phyloP scores from a whole-genome alignment of 495 filamentous ascomycete genomes.

The Xylaria palmicola region DNA sequence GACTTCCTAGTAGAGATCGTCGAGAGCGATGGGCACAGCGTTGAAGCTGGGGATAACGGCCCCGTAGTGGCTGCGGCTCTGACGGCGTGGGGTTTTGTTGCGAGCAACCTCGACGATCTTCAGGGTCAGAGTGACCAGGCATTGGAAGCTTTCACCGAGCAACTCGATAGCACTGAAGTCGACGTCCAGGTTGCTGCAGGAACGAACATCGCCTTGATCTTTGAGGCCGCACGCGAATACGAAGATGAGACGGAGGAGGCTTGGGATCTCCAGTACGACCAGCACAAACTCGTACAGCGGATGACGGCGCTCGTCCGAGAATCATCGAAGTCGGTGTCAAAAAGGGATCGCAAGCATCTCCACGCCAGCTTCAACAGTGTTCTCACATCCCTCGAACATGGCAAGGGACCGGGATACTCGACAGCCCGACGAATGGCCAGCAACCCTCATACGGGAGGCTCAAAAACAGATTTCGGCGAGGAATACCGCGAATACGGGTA shows the following conservation, averaged over 20 bases:
- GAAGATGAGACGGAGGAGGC: conserved; percentile 62
- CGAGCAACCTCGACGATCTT: conserved; percentile 79
- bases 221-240: conserved; percentile 72
- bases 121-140: conserved; percentile 69
- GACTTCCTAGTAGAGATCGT: conserved; percentile 82
- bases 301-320: conserved; percentile 53
- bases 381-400: conserved; percentile 75
- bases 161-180: conserved; percentile 75
- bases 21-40: conserved; percentile 74
- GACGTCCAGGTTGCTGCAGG: conserved; percentile 83
- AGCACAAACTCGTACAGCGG: conserved; percentile 59
- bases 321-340: conserved; percentile 70
- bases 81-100: conserved; percentile 85
- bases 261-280: conserved; percentile 44
- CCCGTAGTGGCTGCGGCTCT: conserved; percentile 80
- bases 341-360: conserved; percentile 73
- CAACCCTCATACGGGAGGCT: conserved; percentile 43
- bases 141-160: conserved; percentile 85
- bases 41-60: conserved; percentile 72
- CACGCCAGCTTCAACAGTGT: conserved; percentile 81
- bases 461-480: conserved; percentile 69
- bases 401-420: conserved; percentile 48
- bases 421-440: conserved; percentile 37
- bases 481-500: conserved; percentile 74
- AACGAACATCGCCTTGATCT: conserved; percentile 85